phyloP scores from a whole-genome alignment of 257 asterid genomes.

The Petrea volubilis region DNA sequence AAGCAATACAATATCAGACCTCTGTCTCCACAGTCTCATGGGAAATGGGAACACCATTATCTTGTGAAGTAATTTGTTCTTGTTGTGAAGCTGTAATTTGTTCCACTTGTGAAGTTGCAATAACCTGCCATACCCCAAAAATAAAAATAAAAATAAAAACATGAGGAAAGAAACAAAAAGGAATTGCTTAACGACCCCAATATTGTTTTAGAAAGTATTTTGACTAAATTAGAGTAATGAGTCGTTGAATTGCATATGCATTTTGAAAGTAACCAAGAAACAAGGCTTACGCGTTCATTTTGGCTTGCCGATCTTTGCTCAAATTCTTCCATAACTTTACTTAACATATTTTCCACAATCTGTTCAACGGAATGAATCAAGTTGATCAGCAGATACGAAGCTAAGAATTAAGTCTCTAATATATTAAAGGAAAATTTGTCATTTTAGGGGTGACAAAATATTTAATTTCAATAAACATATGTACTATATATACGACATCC shows the following conservation, averaged over 20 bases:
- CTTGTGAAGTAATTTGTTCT: constrained; percentile 28
- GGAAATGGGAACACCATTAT: constrained; percentile 24
- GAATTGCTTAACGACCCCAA: neutral
- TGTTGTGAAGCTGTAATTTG: too few species aligned
- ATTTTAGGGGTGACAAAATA: too few species aligned
- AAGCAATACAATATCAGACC: constrained; percentile 28
- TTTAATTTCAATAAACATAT: too few species aligned
- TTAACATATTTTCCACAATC: constrained; percentile 79
- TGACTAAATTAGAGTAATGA: neutral
- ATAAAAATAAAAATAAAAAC: too few species aligned
- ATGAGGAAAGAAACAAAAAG: too few species aligned
- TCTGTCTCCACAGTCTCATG: constrained; percentile 18
- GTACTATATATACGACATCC: too few species aligned
- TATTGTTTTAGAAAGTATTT: neutral
- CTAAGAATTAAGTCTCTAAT: too few species aligned
- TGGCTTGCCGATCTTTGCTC: constrained; percentile 53
- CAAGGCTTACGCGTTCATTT: constrained; percentile 52
- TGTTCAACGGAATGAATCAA: constrained; percentile 28
- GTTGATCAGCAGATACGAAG: constrained; percentile 18
- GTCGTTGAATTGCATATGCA: neutral
- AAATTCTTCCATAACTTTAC: constrained; percentile 75
- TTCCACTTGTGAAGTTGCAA: constrained; percentile 16
- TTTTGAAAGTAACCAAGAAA: neutral
- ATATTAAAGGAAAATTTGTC: too few species aligned
- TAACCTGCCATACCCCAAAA: constrained; percentile 33